Evolutionary conservation across 2,329 filamentous ascomycete genomes (phyloP).

Genomic region (Phyllosticta citriasiana): DNA sequence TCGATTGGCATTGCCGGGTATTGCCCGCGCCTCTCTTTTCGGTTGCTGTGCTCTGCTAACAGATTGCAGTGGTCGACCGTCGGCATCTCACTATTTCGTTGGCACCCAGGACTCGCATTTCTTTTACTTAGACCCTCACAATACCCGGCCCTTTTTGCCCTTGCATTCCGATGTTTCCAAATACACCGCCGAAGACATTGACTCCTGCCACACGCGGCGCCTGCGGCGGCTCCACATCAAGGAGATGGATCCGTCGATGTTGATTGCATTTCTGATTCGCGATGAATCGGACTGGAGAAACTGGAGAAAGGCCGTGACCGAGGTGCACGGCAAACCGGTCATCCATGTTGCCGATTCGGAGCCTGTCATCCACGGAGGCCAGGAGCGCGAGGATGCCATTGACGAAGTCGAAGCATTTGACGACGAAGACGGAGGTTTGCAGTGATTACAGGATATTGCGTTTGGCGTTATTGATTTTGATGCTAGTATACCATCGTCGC

Average conservation of each 20-base stretch:
- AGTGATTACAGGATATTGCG: not conserved
- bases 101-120: constrained; percentile 65
- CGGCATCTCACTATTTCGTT: constrained; percentile 74
- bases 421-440: constrained; percentile 45
- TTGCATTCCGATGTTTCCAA: constrained; percentile 47
- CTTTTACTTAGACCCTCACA: constrained; percentile 93
- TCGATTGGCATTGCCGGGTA: constrained; percentile 95
- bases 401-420: constrained; percentile 88
- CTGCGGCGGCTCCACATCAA: constrained; percentile 72
- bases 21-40: constrained; percentile 17
- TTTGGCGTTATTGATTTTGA: not conserved
- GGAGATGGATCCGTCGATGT: constrained; percentile 97
- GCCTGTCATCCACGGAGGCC: constrained; percentile 39
- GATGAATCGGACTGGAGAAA: constrained; percentile 73
- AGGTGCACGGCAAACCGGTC: constrained; percentile 65
- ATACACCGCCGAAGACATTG: constrained; percentile 63
- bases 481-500: not conserved
- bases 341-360: constrained; percentile 73
- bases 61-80: constrained; percentile 66
- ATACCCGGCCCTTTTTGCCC: constrained; percentile 65
- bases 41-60: not conserved
- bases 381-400: constrained; percentile 61
- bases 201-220: constrained; percentile 78
- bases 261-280: constrained; percentile 83
- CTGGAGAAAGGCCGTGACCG: constrained; percentile 68